Conservation (phyloP, 2,329 filamentous ascomycete species). For the Xylariaceae sp. region DNA sequence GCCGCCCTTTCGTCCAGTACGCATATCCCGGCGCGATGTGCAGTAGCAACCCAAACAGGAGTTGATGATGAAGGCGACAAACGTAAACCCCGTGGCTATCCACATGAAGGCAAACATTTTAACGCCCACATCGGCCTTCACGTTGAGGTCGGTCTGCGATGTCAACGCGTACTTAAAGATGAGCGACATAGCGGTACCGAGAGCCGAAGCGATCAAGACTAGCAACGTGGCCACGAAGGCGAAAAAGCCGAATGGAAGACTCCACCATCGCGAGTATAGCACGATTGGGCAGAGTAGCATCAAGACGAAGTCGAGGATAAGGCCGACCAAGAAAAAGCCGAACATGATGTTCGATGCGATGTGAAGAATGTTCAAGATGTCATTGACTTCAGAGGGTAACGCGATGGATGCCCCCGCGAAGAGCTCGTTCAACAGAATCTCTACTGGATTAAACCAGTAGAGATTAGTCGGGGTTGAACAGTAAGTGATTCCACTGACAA, state of each 20-base stretch:
- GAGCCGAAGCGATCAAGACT: constrained; percentile 68
- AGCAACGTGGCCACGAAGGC: constrained; percentile 69
- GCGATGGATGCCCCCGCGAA: constrained; percentile 82
- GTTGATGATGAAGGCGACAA: constrained; percentile 74
- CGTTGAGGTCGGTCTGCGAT: constrained; percentile 73
- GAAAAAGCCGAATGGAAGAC: constrained; percentile 68
- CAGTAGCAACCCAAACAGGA: constrained; percentile 79
- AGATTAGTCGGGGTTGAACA: constrained; percentile 72
- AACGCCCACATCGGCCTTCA: constrained; percentile 67
- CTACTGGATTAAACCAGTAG: constrained; percentile 91
- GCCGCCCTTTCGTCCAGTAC: constrained; percentile 40
- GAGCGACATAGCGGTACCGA: constrained; percentile 82
- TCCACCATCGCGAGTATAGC: constrained; percentile 58
- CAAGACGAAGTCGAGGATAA: constrained; percentile 71
- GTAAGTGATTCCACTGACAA: constrained; percentile 66
- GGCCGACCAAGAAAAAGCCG: constrained; percentile 76
- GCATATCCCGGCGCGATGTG: constrained; percentile 56
- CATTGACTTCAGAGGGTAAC: constrained; percentile 72
- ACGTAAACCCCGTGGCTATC: constrained; percentile 69
- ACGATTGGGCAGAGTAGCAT: constrained; percentile 67
- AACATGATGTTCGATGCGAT: constrained; percentile 86
- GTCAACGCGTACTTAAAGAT: constrained; percentile 80
- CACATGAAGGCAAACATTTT: constrained; percentile 90
- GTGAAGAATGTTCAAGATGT: constrained; percentile 73
- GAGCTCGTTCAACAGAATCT: constrained; percentile 78